phyloP scores from a whole-genome alignment of 306 rosid genomes.

The Cucurbita argyrosperma region DNA sequence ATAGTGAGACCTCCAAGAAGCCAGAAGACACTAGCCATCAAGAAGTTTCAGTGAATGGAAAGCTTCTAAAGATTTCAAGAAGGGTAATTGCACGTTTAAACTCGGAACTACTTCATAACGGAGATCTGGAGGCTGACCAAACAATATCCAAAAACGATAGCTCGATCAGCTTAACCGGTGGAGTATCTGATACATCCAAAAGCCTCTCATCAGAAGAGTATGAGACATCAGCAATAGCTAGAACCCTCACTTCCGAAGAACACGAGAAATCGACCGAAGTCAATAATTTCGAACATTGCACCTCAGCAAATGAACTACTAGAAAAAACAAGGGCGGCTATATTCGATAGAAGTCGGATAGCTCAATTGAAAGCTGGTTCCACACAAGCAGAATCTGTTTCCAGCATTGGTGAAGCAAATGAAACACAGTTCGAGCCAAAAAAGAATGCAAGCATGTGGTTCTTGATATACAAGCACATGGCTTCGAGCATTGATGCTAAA shows the following conservation, averaged over 20 bases:
- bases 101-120: constrained; percentile 14
- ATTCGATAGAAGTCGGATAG: not conserved
- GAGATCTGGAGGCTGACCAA: constrained; percentile 10
- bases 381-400: not conserved
- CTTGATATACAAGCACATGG: constrained; percentile 79
- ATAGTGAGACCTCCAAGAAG: constrained; percentile 15
- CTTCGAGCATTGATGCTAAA: constrained; percentile 28
- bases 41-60: constrained; percentile 17
- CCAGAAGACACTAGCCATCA: constrained; percentile 5
- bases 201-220: constrained; percentile 12
- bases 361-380: not conserved
- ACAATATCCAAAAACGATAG: constrained; percentile 15
- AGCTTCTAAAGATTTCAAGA: constrained; percentile 8
- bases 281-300: not conserved
- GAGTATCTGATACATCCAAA: constrained; percentile 10
- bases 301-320: not conserved
- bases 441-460: constrained; percentile 44
- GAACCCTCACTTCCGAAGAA: not conserved
- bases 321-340: not conserved
- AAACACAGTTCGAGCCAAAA: constrained; percentile 26
- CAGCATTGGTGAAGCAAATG: constrained; percentile 18
- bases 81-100: constrained; percentile 14
- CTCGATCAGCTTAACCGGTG: constrained; percentile 9
- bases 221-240: constrained; percentile 18
- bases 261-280: not conserved